These are phyloP conservation scores for Vararia minispora DNA, from an alignment of 768 basidiomycete genomes.

Conservation along the genomic window DNA sequence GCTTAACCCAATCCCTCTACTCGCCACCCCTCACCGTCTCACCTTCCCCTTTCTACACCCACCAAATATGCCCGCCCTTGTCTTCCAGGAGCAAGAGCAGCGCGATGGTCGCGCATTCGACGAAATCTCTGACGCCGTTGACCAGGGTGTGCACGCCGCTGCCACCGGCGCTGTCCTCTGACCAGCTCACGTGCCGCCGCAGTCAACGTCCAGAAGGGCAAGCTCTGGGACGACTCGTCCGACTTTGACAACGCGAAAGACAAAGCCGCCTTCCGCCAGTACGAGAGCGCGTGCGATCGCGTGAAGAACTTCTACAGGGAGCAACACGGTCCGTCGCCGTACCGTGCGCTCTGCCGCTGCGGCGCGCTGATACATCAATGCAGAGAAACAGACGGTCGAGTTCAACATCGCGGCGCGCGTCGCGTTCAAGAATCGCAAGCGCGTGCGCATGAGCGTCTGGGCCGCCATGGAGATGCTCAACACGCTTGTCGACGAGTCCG, in stretches of 20 bases:
- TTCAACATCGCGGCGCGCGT: constrained; percentile 75
- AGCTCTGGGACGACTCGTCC: constrained; percentile 42
- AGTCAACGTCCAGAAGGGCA: constrained; percentile 65
- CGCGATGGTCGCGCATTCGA: constrained; percentile 27
- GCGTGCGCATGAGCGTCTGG: constrained; percentile 75
- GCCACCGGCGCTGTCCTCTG: not conserved
- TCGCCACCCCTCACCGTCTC: not conserved
- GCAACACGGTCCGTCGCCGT: constrained; percentile 47
- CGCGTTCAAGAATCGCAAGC: constrained; percentile 53
- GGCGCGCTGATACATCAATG: constrained; percentile 2
- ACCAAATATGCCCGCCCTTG: constrained; percentile 1
- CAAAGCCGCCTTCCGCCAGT: constrained; percentile 60
- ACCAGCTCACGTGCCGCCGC: not conserved
- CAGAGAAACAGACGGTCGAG: constrained; percentile 80
- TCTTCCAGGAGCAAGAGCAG: not conserved
- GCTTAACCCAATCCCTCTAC: not conserved
- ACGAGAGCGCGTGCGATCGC: constrained; percentile 65
- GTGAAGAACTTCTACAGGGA: constrained; percentile 72
- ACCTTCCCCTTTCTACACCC: not conserved
- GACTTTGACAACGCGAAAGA: constrained; percentile 52
- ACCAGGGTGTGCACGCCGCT: constrained; percentile 28
- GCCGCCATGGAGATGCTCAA: constrained; percentile 82
- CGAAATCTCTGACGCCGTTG: constrained; percentile 34
- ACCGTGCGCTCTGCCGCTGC: constrained; percentile 4
- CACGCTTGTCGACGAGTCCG: constrained; percentile 82